These are phyloP conservation scores for Hypholoma sublateritium DNA, from an alignment of 768 basidiomycete species.

Conservation along the genomic window DNA sequence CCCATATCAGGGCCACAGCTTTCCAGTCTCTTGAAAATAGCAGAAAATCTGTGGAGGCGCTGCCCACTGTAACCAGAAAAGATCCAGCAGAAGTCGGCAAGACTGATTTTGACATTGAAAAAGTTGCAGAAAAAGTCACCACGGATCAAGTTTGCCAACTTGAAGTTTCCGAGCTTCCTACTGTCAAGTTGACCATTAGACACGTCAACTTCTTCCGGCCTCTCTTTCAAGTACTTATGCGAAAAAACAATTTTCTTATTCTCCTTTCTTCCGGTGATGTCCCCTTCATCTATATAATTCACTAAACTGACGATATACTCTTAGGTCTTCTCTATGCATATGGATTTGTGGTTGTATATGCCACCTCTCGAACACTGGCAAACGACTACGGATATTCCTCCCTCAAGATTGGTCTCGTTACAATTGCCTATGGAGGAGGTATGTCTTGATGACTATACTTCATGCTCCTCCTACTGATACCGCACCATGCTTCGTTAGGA, in stretches of 20 bases:
- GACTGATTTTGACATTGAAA: constrained; percentile 17
- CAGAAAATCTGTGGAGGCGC: background rate
- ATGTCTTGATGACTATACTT: background rate
- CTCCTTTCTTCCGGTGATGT: constrained; percentile 60
- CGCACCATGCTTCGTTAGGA: constrained; percentile 22
- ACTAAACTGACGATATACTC: background rate
- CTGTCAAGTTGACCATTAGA: constrained; percentile 53
- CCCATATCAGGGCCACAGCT: constrained; percentile 28
- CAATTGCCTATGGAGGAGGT: constrained; percentile 76
- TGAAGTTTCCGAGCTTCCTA: constrained; percentile 10
- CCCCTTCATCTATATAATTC: background rate
- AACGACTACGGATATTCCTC: constrained; percentile 64
- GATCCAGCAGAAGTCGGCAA: constrained; percentile 5
- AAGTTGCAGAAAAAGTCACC: constrained; percentile 24
- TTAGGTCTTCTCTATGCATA: constrained; percentile 72
- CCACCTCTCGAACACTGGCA: constrained; percentile 68
- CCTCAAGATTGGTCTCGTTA: constrained; percentile 71
- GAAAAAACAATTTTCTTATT: constrained; percentile 67
- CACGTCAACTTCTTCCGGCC: constrained; percentile 80
- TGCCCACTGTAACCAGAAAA: background rate
- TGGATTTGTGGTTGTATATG: constrained; percentile 71
- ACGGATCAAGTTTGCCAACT: constrained; percentile 17
- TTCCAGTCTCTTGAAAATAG: background rate
- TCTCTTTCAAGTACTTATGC: constrained; percentile 53
- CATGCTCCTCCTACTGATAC: background rate